A percentile compares a stretch with the other conserved stretches of the same genome.
phyloP scores from a whole-genome alignment of 2,329 filamentous ascomycete species.

The Verticillium albo-atrum region DNA sequence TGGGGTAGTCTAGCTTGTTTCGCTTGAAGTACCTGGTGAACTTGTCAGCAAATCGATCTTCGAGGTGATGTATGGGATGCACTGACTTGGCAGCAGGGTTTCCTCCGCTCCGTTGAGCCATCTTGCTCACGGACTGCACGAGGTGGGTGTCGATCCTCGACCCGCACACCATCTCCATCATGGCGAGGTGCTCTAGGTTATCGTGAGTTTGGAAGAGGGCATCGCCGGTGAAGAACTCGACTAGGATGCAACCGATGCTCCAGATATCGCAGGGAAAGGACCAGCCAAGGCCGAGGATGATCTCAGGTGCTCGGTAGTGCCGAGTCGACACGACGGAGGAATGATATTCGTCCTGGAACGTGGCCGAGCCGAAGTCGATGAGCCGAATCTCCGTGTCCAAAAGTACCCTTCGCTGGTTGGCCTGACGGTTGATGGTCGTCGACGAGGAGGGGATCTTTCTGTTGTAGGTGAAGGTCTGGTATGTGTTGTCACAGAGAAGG shows the following conservation, averaged over 20 bases:
- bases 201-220: conserved; percentile 70
- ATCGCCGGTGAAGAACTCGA: conserved; percentile 69
- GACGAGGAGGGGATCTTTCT: conserved; percentile 66
- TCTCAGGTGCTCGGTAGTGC: conserved; percentile 67
- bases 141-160: conserved; percentile 54
- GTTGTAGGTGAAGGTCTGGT: conserved; percentile 69
- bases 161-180: conserved; percentile 68
- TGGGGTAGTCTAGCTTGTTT: conserved; percentile 61
- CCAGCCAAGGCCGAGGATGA: conserved; percentile 67
- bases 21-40: conserved; percentile 60
- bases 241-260: conserved; percentile 69
- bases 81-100: conserved; percentile 62
- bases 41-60: conserved; percentile 19
- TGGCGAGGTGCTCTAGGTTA: conserved; percentile 68
- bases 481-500: conserved; percentile 58
- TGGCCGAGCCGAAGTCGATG: conserved; percentile 69
- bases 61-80: conserved; percentile 2
- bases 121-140: conserved; percentile 52
- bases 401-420: conserved; percentile 59
- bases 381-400: conserved; percentile 66
- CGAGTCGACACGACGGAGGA: conserved; percentile 67
- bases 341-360: conserved; percentile 70
- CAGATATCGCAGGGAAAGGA: conserved; percentile 69
- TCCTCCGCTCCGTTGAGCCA: conserved; percentile 49
- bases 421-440: conserved; percentile 53